Conservation (phyloP, 768 basidiomycete species). For the Podaxis sp. region DNA sequence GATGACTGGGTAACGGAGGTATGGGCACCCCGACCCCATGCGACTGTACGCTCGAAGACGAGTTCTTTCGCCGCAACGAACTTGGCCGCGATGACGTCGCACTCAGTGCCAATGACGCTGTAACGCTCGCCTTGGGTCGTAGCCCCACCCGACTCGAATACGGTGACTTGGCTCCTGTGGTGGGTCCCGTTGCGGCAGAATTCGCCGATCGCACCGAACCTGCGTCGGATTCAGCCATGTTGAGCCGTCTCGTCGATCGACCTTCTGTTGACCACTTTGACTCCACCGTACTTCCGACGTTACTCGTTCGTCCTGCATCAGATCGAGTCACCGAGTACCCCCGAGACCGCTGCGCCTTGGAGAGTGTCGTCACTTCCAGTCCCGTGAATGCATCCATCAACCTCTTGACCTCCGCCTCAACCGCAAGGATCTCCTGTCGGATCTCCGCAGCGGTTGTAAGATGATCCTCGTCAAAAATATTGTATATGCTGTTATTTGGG, state of each 20-base stretch:
- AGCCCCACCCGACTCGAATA: constrained; percentile 35
- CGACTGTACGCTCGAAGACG: constrained; percentile 59
- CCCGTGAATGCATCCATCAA: constrained; percentile 81
- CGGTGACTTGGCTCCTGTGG: constrained; percentile 42
- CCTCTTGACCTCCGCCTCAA: constrained; percentile 70
- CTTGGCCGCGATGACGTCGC: constrained; percentile 30
- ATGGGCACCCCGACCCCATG: constrained; percentile 34
- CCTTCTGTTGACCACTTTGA: constrained; percentile 24
- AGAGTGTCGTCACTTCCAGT: constrained; percentile 67
- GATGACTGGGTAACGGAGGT: constrained; percentile 28
- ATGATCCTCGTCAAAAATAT: constrained; percentile 53
- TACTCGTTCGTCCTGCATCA: constrained; percentile 14
- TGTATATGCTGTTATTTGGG: constrained; percentile 32
- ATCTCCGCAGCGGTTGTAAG: constrained; percentile 62
- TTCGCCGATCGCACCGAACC: constrained; percentile 53
- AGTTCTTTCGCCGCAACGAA: constrained; percentile 54
- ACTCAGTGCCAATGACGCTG: constrained; percentile 23
- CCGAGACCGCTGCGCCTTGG: constrained; percentile 39
- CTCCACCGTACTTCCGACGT: constrained; percentile 12
- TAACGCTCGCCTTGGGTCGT: constrained; percentile 32
- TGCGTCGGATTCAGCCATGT: constrained; percentile 45
- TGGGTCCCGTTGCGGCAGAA: constrained; percentile 48
- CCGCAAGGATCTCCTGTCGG: constrained; percentile 58
- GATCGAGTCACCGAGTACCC: constrained; percentile 21
- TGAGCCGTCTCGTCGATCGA: constrained; percentile 32